Evolutionary conservation across 768 basidiomycete genomes (phyloP).

Genomic region (Rubroboletus pulcherrimus): DNA sequence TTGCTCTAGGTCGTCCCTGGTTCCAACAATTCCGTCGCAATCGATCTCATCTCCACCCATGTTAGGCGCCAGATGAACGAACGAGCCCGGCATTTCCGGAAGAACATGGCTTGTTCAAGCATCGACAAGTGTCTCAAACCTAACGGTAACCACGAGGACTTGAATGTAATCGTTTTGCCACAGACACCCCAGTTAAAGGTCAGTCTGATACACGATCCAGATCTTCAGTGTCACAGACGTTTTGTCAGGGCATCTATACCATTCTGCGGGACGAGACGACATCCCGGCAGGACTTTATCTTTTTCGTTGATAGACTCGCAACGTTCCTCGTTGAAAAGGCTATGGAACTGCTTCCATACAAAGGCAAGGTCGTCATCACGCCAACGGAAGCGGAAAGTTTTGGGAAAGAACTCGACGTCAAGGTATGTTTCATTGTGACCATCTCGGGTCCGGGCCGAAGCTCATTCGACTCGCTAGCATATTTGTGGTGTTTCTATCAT

Average conservation of each 20-base stretch:
- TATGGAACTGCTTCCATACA: conserved; percentile 76
- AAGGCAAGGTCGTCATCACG: conserved; percentile 56
- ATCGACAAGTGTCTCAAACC: conserved; percentile 33
- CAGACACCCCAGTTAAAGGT: conserved; percentile 82
- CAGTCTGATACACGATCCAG: conserved; percentile 6
- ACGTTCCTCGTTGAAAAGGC: conserved; percentile 84
- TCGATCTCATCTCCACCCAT: conserved; percentile 91
- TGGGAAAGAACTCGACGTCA: conserved; percentile 62
- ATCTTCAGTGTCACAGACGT: neutral
- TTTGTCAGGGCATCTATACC: conserved; percentile 79
- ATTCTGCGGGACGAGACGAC: conserved; percentile 74
- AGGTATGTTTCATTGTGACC: conserved; percentile 37
- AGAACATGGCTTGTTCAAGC: conserved; percentile 59
- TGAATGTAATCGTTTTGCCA: conserved; percentile 63
- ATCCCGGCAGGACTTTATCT: conserved; percentile 82
- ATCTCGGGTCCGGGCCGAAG: neutral
- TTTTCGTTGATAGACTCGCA: conserved; percentile 84
- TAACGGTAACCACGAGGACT: conserved; percentile 40
- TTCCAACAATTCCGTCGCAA: conserved; percentile 82
- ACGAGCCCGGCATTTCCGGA: conserved; percentile 68
- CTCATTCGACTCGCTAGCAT: conserved; percentile 37
- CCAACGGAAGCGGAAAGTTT: conserved; percentile 53
- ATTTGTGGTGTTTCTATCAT: conserved; percentile 89
- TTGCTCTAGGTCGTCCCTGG: conserved; percentile 89
- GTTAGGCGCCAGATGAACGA: conserved; percentile 80